Base-by-base conservation (phyloP, 1,284 basidiomycete genomes). In the Porogramme epimiltina region DNA sequence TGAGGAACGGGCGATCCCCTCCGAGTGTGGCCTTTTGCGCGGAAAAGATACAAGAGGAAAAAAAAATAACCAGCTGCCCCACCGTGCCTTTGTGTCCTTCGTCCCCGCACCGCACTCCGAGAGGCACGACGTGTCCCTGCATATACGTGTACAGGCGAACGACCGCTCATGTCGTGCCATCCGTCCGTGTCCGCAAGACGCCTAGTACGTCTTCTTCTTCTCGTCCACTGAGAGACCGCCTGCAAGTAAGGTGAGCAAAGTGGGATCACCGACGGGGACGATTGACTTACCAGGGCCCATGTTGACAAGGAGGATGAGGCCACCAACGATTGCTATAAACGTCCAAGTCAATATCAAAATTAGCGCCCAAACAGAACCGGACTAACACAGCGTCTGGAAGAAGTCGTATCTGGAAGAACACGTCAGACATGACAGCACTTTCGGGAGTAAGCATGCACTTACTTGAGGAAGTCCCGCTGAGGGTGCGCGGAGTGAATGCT, bases 191-290 rank as follows among this genome's bases (percentile, higher is more conserved):
- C 42, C 25, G 16, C 16, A 36, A 57, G 43, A 56, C 47, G 47
- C 39, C 47, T 58, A 91, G 63, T 81, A 93, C 25, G 85, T 94
- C 84, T 98, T 98, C 82, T 98, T 98, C 82, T 98, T 98, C 80
- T 98, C 95, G 75, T 99, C 97, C 54, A 99, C 91, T 8, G 96
- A 98, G 60, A 98, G 80, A 59, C 96, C 96, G 54, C 95, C 90
- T 85, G 48, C 9, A 46, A n/a, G 6, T 13, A 13, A 26, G 20
- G 13, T 56, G 39, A 60, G 50, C 20, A 13, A 9, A 22, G 44
- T 37, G 2, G 34, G 16, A 15, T 16, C 15, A n/a, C 44, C 15
- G 3, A 3, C 16, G 47, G 24, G 46, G 36, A 49, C 45, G 38
- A 45, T 43, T 4, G 2, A 62, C 74, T 45, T 70, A 85, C 86